Evolutionary conservation across 768 basidiomycete genomes (phyloP).

Genomic region (Kwoniella newhampshirensis): DNA sequence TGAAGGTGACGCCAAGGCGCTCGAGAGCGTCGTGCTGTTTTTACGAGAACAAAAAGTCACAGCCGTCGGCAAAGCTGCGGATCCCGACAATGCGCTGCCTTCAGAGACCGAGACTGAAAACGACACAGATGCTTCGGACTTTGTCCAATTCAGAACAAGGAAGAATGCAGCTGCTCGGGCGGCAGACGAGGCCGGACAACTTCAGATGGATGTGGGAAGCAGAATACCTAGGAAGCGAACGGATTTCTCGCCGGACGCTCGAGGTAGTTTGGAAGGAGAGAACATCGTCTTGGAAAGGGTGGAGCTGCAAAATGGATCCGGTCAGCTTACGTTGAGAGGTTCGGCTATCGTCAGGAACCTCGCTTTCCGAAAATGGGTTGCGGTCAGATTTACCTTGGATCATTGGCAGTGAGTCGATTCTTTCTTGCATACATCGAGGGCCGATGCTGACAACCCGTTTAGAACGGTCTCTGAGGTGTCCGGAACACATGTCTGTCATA

Average conservation of each 20-base stretch:
- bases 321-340: conserved; percentile 62
- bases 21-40: conserved; percentile 93
- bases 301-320: conserved; percentile 47
- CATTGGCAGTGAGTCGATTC: conserved; percentile 66
- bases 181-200: conserved; percentile 38
- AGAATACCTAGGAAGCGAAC: conserved; percentile 42
- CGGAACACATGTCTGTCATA: conserved; percentile 46
- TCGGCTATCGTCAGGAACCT: conserved; percentile 77
- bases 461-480: conserved; percentile 53
- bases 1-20: conserved; percentile 62
- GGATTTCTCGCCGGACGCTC: conserved; percentile 47
- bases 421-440: background rate
- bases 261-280: conserved; percentile 35
- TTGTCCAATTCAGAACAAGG: conserved; percentile 49
- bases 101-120: conserved; percentile 63
- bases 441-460: conserved; percentile 15
- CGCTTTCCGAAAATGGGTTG: conserved; percentile 81
- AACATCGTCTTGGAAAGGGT: conserved; percentile 56
- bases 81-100: conserved; percentile 57
- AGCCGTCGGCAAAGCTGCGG: conserved; percentile 68
- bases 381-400: conserved; percentile 88
- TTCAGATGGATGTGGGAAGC: conserved; percentile 43
- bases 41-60: conserved; percentile 90
- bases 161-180: conserved; percentile 44
- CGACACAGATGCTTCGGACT: conserved; percentile 47